These are phyloP conservation scores for Paraphaeosphaeria minitans DNA, from an alignment of 2,329 filamentous ascomycete genomes.

Conservation along the genomic window DNA sequence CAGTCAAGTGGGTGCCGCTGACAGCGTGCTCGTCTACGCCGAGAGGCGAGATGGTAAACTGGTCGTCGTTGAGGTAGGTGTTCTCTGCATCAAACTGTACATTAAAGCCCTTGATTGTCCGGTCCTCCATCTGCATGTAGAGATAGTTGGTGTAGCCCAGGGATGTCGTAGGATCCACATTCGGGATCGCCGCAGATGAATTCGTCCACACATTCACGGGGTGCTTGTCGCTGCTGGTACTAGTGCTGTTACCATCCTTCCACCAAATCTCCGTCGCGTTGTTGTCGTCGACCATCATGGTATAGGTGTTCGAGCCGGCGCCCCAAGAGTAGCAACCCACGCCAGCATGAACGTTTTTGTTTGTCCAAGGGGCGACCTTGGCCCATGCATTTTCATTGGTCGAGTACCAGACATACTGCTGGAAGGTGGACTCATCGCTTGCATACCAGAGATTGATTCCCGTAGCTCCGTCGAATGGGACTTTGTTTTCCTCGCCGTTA, in stretches of 20 bases:
- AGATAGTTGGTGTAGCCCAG: conserved; percentile 52
- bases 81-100: conserved; percentile 48
- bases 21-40: conserved; percentile 38
- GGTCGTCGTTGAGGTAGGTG: conserved; percentile 37
- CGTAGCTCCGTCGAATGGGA: conserved; percentile 31
- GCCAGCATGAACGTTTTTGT: conserved; percentile 51
- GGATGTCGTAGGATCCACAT: conserved; percentile 47
- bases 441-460: conserved; percentile 56
- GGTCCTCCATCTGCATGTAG: conserved; percentile 48
- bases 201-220: conserved; percentile 50
- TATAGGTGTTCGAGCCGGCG: conserved; percentile 46
- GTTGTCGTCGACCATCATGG: conserved; percentile 50
- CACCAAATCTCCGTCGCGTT: conserved; percentile 51
- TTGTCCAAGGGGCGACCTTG: conserved; percentile 43
- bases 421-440: conserved; percentile 46
- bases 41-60: conserved; percentile 40
- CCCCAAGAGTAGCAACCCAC: conserved; percentile 54
- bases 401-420: conserved; percentile 49
- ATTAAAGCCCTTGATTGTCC: conserved; percentile 48
- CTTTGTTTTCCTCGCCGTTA: conserved; percentile 30
- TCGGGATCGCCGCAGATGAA: conserved; percentile 35
- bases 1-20: conserved; percentile 48
- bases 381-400: conserved; percentile 46
- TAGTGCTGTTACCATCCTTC: conserved; percentile 50
- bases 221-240: conserved; percentile 35